Conservation (phyloP, 768 basidiomycete species). For the Leccinellum rugosiceps region DNA sequence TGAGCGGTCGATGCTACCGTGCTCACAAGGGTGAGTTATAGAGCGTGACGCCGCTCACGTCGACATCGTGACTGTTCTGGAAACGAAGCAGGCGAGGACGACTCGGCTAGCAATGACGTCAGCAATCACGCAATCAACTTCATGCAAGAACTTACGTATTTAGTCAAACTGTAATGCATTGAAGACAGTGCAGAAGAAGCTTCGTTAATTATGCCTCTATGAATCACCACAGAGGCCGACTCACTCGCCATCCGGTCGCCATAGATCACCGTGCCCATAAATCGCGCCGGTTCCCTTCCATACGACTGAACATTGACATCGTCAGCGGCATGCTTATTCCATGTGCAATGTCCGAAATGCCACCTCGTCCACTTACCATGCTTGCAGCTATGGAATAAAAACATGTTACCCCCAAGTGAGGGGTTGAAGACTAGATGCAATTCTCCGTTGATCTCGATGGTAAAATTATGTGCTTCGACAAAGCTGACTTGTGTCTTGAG, state of each 20-base stretch:
- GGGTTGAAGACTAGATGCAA: conserved; percentile 1
- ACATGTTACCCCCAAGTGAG: background rate
- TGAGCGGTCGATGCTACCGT: background rate
- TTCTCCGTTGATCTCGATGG: conserved; percentile 4
- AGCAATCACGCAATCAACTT: background rate
- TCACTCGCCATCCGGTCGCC: background rate
- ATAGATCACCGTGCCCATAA: conserved; percentile 4
- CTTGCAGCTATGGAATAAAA: conserved; percentile 3
- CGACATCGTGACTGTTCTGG: conserved; percentile 1
- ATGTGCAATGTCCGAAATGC: background rate
- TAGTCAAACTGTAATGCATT: background rate
- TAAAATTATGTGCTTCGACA: background rate
- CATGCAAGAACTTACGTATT: background rate
- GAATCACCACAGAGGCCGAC: background rate
- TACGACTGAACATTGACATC: background rate
- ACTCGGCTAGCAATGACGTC: conserved; percentile 1
- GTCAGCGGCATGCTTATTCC: background rate
- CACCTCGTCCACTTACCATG: background rate
- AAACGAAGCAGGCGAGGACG: conserved; percentile 8
- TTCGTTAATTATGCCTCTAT: background rate
- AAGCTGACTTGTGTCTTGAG: background rate
- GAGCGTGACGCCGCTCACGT: conserved; percentile 16
- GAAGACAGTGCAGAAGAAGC: background rate
- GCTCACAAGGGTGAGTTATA: conserved; percentile 9
- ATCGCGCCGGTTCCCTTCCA: conserved; percentile 7